phyloP scores from a whole-genome alignment of 225 moss, liverwort and hornwort species.

The Ulota crispa region DNA sequence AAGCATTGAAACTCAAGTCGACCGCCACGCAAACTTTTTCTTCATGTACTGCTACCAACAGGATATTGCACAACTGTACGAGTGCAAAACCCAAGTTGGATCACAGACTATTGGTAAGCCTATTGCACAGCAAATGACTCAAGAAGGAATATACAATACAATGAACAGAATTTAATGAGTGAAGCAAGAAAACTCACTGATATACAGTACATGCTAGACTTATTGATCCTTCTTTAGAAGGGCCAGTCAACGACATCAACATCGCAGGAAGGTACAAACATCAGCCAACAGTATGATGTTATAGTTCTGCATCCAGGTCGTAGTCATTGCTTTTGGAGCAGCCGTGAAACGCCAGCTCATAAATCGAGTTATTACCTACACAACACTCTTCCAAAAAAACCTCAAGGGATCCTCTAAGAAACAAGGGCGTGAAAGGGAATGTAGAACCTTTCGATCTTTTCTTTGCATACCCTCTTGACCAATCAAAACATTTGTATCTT shows the following conservation, averaged over 20 bases:
- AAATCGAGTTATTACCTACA: neutral
- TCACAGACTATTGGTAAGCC: neutral
- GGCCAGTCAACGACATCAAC: neutral
- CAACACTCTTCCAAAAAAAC: neutral
- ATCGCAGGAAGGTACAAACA: conserved; percentile 22
- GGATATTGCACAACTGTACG: neutral
- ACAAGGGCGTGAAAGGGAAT: neutral
- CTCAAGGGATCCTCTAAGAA: neutral
- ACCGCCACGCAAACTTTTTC: neutral
- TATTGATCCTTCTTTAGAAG: neutral
- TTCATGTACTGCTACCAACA: neutral
- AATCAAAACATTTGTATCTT: neutral
- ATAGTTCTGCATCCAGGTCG: neutral
- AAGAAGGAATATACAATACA: neutral
- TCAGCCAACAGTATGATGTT: conserved; percentile 4
- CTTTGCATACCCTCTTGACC: neutral
- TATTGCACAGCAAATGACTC: neutral
- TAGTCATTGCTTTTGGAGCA: neutral
- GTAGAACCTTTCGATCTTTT: neutral
- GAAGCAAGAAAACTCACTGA: neutral
- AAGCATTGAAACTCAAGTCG: neutral
- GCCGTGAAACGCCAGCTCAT: neutral
- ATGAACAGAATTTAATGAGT: neutral
- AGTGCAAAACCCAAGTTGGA: neutral
- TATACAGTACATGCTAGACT: neutral